Base-by-base conservation (phyloP, 2,329 filamentous ascomycete genomes). In the Colletotrichum sp. region DNA sequence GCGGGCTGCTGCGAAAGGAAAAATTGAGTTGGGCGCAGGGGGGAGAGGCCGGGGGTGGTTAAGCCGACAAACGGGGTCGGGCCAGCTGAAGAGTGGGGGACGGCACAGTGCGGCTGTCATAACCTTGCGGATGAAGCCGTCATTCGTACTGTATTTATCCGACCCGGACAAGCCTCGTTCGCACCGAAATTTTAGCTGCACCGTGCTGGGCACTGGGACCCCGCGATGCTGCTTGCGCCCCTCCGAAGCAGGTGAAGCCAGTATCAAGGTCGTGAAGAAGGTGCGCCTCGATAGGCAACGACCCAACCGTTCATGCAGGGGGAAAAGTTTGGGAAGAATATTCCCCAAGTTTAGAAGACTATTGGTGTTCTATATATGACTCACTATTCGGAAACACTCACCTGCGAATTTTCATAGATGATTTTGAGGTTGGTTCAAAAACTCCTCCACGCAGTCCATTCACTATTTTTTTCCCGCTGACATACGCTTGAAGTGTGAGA, bases 1-100 rank as follows among this genome's bases (percentile, higher is more conserved):
- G 64, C 28, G 62, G 73, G 43, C 43, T 52, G 43, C 43, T 52
- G 43, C 32, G 56, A 73, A 68, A 69, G 58, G 73, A 75, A 76
- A 75, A 76, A 76, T 73, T 65, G 73, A 69, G 73, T 60, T 65
- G 70, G 61, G 52, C 70, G 43, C 43, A 21, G 43, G 43, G n/a
- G 43, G 43, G n/a, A 7, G 12, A 13, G 10, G 43, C 43, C 43
- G 56, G 65, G 73, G 73, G 62, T 43, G 43, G 55, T 67, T 62
- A 38, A 71, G 62, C 62, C 73, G 73, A 72, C 64, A 26, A 38
- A 64, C 65, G 70, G 70, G 52, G 18, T 32, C 55, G 58, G 70
- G 60, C 58, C 30, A 58, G 2, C 38, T n/a, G 30, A 6, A 8
- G 8, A 26, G 64, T 73, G 70, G 73, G 56, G 70, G 9, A 3